A percentile compares a stretch with the other conserved stretches of the same genome.
phyloP scores from a whole-genome alignment of 345 rosid genomes.

The Luvunga scandens region DNA sequence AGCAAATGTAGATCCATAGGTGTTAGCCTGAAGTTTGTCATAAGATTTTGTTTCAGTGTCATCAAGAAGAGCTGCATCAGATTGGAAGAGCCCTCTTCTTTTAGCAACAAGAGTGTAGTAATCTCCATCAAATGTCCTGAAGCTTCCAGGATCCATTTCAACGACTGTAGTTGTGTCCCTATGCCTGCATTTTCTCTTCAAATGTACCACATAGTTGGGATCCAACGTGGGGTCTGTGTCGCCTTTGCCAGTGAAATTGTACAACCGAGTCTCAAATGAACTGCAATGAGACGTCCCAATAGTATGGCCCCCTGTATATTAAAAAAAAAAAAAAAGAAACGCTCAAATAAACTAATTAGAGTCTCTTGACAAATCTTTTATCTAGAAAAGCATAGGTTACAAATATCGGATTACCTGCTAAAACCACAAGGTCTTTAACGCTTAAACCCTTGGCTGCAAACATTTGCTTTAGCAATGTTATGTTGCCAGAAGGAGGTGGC shows the following conservation, averaged over 20 bases:
- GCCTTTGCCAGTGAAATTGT: conserved; percentile 61
- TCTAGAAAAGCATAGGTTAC: neutral
- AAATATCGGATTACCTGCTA: conserved; percentile 35
- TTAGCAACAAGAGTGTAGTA: conserved; percentile 44
- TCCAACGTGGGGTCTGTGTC: conserved; percentile 60
- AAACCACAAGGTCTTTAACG: conserved; percentile 50
- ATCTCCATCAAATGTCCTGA: conserved; percentile 41
- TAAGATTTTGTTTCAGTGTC: conserved; percentile 39
- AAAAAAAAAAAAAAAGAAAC: no score
- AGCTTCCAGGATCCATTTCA: conserved; percentile 71
- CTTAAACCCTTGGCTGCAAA: conserved; percentile 44
- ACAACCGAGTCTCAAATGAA: conserved; percentile 32
- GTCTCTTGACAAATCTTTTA: neutral
- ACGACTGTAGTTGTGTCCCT: conserved; percentile 26
- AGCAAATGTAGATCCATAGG: conserved; percentile 32
- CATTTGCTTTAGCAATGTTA: conserved; percentile 26
- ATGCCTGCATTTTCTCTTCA: conserved; percentile 51
- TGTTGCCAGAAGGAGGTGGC: conserved; percentile 41
- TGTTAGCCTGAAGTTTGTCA: conserved; percentile 25
- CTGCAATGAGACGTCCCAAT: conserved; percentile 52
- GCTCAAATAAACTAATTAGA: neutral
- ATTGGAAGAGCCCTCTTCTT: conserved; percentile 51
- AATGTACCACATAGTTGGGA: conserved; percentile 31
- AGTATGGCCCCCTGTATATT: conserved; percentile 64
- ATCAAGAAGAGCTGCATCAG: conserved; percentile 62